Evolutionary conservation across 2,329 filamentous ascomycete genomes (phyloP).

Genomic region (Rosellinia necatrix): DNA sequence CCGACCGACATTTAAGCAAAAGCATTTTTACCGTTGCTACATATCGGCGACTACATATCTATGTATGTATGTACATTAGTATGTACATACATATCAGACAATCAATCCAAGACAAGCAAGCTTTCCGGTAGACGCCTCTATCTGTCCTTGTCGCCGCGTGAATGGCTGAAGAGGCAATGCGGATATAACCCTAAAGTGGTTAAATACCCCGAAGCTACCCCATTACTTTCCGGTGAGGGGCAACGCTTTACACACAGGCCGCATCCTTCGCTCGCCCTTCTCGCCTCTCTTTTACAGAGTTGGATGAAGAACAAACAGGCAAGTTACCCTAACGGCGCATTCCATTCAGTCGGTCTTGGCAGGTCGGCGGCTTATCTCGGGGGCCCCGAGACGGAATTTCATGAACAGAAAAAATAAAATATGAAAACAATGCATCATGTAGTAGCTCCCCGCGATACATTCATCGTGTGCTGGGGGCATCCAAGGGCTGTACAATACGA

Average conservation of each 20-base stretch:
- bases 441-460: no score
- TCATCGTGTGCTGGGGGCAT: no score
- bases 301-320: neutral
- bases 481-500: no score
- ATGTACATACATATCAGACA: no score
- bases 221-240: neutral
- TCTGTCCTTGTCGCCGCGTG: no score
- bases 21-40: no score
- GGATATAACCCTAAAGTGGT: neutral
- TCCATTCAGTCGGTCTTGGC: neutral
- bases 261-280: neutral
- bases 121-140: neutral
- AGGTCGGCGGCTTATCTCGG: neutral
- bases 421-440: neutral
- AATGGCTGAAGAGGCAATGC: no score
- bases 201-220: conserved; percentile 15
- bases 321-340: neutral
- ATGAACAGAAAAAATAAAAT: neutral
- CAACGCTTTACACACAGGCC: neutral
- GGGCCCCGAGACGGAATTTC: neutral
- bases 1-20: no score
- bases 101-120: no score
- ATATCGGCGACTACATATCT: no score
- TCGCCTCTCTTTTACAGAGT: neutral
- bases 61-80: no score